phyloP scores from a whole-genome alignment of 2,329 filamentous ascomycete genomes.

The Raffaelea ambrosiae region DNA sequence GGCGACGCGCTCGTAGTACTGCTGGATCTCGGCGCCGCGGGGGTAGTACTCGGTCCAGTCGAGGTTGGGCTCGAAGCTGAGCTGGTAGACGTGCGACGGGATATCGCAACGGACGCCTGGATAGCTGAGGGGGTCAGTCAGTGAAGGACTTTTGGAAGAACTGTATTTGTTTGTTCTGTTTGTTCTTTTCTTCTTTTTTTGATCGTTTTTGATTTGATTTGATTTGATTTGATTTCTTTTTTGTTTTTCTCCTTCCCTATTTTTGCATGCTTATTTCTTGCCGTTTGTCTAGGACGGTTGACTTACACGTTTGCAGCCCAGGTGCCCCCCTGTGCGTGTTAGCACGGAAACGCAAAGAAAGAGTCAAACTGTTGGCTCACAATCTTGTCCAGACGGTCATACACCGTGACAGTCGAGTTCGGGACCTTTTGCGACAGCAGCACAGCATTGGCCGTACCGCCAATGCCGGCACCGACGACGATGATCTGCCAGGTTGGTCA shows the following conservation, averaged over 20 bases:
- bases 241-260: no score
- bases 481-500: slow-evolving; percentile 3
- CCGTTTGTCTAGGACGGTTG: no score
- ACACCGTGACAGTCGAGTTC: slow-evolving; percentile 6
- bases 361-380: neutral
- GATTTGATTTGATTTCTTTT: no score
- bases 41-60: slow-evolving; percentile 13
- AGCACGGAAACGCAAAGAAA: neutral
- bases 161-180: no score
- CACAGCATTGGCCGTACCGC: slow-evolving; percentile 27
- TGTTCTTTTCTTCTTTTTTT: no score
- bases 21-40: slow-evolving; percentile 11
- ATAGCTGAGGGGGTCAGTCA: no score
- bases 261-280: no score
- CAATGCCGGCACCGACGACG: slow-evolving; percentile 38
- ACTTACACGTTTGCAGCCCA: slow-evolving; percentile 6
- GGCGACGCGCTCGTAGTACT: slow-evolving; percentile 9
- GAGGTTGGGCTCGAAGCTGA: slow-evolving; percentile 10
- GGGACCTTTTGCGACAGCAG: slow-evolving; percentile 12
- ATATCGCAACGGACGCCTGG: slow-evolving; percentile 14
- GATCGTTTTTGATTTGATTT: no score
- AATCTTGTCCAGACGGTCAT: slow-evolving; percentile 4
- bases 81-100: slow-evolving; percentile 13
- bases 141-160: no score
- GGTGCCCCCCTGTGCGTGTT: neutral